phyloP scores from a whole-genome alignment of 225 moss, liverwort and hornwort genomes.

The Rhytidiadelphus loreus region DNA sequence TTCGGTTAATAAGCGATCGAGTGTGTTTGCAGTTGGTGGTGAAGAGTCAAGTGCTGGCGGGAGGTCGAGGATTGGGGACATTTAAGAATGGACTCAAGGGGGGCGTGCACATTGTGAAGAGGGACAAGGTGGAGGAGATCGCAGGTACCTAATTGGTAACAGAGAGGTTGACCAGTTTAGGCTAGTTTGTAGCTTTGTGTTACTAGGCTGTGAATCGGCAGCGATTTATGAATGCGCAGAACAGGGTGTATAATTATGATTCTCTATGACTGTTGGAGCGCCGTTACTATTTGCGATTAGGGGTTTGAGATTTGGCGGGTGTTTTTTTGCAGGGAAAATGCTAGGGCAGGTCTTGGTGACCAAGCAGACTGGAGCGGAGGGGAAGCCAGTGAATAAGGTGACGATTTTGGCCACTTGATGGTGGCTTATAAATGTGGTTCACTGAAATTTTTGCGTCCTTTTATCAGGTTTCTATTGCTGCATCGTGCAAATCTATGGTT shows the following conservation, averaged over 20 bases:
- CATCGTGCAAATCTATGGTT: background rate
- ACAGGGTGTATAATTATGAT: background rate
- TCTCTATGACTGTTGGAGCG: background rate
- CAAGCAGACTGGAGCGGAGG: slow-evolving; percentile 89
- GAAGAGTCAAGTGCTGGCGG: slow-evolving; percentile 92
- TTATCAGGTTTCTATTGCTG: background rate
- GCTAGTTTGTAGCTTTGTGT: background rate
- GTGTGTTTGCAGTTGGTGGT: slow-evolving; percentile 63
- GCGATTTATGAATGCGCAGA: background rate
- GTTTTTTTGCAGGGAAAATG: slow-evolving; percentile 51
- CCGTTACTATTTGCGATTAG: background rate
- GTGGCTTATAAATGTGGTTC: background rate
- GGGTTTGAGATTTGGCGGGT: background rate
- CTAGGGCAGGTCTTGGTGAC: slow-evolving; percentile 88
- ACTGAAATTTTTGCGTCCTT: background rate
- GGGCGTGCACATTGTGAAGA: slow-evolving; percentile 84
- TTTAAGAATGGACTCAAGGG: slow-evolving; percentile 94
- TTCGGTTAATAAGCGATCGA: background rate
- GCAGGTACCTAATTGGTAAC: slow-evolving; percentile 22
- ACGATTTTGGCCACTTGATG: background rate
- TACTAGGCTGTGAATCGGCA: background rate
- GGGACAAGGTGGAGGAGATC: slow-evolving; percentile 52
- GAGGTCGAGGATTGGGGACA: slow-evolving; percentile 91
- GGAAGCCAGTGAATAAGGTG: slow-evolving; percentile 88
- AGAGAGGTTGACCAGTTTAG: background rate